phyloP scores from a whole-genome alignment of 2,329 filamentous ascomycete genomes.

The Aspergillus glaucus region DNA sequence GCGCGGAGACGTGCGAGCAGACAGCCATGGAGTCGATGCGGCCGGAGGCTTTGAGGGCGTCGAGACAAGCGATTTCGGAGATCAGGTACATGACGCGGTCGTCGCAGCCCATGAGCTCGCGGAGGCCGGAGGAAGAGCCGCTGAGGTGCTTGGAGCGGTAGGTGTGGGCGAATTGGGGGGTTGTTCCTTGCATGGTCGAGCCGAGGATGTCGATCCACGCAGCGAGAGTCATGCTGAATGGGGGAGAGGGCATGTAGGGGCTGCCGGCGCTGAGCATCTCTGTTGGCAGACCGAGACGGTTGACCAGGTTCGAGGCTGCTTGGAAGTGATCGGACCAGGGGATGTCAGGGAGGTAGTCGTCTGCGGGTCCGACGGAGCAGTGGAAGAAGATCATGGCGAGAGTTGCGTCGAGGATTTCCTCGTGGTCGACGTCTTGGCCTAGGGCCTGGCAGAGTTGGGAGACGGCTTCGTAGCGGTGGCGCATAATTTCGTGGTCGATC shows the following conservation, averaged over 20 bases:
- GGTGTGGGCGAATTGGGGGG: conserved; percentile 85
- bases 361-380: conserved; percentile 78
- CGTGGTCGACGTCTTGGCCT: conserved; percentile 71
- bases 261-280: conserved; percentile 58
- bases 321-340: conserved; percentile 97
- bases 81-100: conserved; percentile 97
- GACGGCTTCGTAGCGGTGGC: conserved; percentile 83
- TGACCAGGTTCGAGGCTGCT: conserved; percentile 76
- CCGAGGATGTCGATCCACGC: conserved; percentile 97
- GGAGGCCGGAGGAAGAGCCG: conserved; percentile 62
- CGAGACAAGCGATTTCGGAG: conserved; percentile 92
- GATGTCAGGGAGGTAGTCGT: conserved; percentile 82
- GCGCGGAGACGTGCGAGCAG: conserved; percentile 81
- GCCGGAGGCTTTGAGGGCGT: conserved; percentile 74
- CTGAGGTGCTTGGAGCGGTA: conserved; percentile 87
- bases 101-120: conserved; percentile 94
- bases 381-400: conserved; percentile 96
- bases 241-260: conserved; percentile 54
- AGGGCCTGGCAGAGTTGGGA: conserved; percentile 78
- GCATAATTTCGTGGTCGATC: conserved; percentile 86
- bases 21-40: conserved; percentile 76
- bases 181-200: conserved; percentile 79
- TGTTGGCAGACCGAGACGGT: conserved; percentile 72
- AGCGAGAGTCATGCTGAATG: conserved; percentile 86
- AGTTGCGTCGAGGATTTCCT: conserved; percentile 84